Percentiles rank a stretch among this genome's conserved stretches.
phyloP scores from a whole-genome alignment of 2,329 filamentous ascomycete species.

The Capronia epimyces region DNA sequence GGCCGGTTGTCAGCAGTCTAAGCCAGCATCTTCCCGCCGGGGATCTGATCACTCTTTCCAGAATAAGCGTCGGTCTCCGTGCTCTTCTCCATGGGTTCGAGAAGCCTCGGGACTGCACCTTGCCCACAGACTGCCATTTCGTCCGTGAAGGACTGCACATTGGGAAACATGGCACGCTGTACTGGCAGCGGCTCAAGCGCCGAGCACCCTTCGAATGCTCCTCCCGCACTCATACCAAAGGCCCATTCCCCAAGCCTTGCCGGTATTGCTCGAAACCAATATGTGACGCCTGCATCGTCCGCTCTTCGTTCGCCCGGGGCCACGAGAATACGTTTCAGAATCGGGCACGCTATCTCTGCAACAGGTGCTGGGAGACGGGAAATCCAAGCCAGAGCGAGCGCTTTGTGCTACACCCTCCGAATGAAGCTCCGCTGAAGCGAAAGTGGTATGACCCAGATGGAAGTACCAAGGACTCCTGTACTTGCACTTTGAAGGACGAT shows the following conservation, averaged over 20 bases:
- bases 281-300: constrained; percentile 33
- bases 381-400: constrained; percentile 27
- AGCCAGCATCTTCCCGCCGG: constrained; percentile 28
- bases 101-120: not conserved
- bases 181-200: constrained; percentile 32
- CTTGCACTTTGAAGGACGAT: constrained; percentile 28
- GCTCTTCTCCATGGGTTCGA: constrained; percentile 32
- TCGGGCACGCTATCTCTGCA: constrained; percentile 31
- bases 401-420: constrained; percentile 20
- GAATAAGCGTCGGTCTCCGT: constrained; percentile 28
- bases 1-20: constrained; percentile 30
- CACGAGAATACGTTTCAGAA: constrained; percentile 32
- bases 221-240: constrained; percentile 29
- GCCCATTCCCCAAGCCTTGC: constrained; percentile 26
- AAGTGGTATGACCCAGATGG: constrained; percentile 18
- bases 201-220: constrained; percentile 29
- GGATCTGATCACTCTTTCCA: constrained; percentile 31
- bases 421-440: not conserved
- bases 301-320: constrained; percentile 29
- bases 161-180: constrained; percentile 30
- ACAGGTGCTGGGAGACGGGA: constrained; percentile 31
- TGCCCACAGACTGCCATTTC: not conserved
- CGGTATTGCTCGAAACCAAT: constrained; percentile 32
- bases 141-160: constrained; percentile 28
- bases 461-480: constrained; percentile 29